Evolutionary conservation across 2,329 filamentous ascomycete genomes (phyloP).

Genomic region (Blastomyces emzantsi): DNA sequence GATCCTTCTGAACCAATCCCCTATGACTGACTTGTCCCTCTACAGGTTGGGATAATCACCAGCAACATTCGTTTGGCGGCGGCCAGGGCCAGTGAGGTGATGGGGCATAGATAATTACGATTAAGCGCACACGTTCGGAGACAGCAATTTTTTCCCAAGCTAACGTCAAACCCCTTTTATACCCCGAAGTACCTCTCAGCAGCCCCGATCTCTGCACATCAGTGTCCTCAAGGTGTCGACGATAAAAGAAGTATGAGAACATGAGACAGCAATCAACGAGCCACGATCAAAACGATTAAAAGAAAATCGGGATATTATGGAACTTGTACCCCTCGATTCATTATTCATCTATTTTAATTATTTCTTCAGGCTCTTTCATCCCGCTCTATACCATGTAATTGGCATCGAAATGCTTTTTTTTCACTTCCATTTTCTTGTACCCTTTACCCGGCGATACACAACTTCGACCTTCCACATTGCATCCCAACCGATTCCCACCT

Average conservation of each 20-base stretch:
- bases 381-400: slow-evolving; percentile 7
- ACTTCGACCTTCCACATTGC: slow-evolving; percentile 1
- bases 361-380: slow-evolving; percentile 4
- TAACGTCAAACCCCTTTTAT: neutral
- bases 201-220: neutral
- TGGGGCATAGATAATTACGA: slow-evolving; percentile 1
- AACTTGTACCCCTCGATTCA: slow-evolving; percentile 1
- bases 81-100: slow-evolving; percentile 13
- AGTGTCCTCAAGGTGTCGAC: slow-evolving; percentile 3
- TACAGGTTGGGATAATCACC: slow-evolving; percentile 16
- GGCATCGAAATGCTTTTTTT: neutral
- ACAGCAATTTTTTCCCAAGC: slow-evolving; percentile 2
- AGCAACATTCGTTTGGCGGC: slow-evolving; percentile 10
- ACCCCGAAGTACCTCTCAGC: neutral
- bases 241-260: slow-evolving; percentile 3
- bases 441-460: neutral
- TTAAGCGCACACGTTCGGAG: neutral
- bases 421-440: neutral
- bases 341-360: neutral
- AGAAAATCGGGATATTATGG: slow-evolving; percentile 5
- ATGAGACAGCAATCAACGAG: slow-evolving; percentile 8
- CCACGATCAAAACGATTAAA: slow-evolving; percentile 3
- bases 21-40: neutral
- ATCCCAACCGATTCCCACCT: neutral
- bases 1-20: neutral